Evolutionary conservation across 768 basidiomycete genomes (phyloP).

Genomic region (Mycena olivaceomarginata): DNA sequence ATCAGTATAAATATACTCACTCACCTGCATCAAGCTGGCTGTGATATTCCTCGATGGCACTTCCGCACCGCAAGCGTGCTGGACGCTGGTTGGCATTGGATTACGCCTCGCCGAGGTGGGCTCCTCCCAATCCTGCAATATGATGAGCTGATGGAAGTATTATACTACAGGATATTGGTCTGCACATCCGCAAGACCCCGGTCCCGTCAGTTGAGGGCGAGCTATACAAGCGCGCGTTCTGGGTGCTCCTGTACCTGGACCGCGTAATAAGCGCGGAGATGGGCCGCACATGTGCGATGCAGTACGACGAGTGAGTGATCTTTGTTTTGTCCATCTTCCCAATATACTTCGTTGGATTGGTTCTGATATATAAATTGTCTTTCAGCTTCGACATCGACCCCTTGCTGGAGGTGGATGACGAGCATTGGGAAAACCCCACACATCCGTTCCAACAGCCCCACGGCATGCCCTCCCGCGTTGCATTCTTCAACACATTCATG

Average conservation of each 20-base stretch:
- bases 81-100: constrained; percentile 77
- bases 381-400: constrained; percentile 82
- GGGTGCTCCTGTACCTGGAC: constrained; percentile 65
- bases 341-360: too few relatives aligned
- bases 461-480: constrained; percentile 69
- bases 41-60: constrained; percentile 73
- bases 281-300: constrained; percentile 62
- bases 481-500: constrained; percentile 74
- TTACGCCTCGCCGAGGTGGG: constrained; percentile 53
- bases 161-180: constrained; percentile 22
- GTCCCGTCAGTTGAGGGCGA: constrained; percentile 75
- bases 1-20: neutral
- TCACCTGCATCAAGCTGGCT: constrained; percentile 61
- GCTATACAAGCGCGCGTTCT: constrained; percentile 83
- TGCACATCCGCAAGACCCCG: constrained; percentile 49
- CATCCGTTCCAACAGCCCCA: constrained; percentile 79
- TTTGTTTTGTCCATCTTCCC: neutral
- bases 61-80: constrained; percentile 77
- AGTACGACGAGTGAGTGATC: constrained; percentile 62
- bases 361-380: too few relatives aligned
- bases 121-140: neutral
- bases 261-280: constrained; percentile 67
- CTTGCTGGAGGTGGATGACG: constrained; percentile 77
- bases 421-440: constrained; percentile 77
- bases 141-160: constrained; percentile 69